A percentile compares a stretch with the other conserved stretches of the same genome.
phyloP scores from a whole-genome alignment of 2,329 filamentous ascomycete species.

The Colletotrichum tropicale region DNA sequence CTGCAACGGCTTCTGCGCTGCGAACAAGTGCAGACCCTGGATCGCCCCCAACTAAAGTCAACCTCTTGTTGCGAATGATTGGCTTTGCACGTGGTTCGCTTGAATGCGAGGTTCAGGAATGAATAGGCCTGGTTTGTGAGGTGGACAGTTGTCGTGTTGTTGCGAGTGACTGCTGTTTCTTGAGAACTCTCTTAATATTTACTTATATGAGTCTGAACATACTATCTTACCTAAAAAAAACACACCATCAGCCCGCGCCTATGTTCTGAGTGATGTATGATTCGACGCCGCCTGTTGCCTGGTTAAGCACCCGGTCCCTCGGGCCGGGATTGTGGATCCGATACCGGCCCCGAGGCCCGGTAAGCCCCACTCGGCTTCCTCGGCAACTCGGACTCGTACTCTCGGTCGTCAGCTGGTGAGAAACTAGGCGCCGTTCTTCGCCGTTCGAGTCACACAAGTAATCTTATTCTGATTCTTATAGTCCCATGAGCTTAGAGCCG shows the following conservation, averaged over 20 bases:
- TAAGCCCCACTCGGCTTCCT: background rate
- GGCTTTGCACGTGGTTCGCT: background rate
- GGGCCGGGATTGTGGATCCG: background rate
- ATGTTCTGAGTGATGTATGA: background rate
- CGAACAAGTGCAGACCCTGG: constrained; percentile 45
- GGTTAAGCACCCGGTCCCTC: background rate
- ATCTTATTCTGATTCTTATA: background rate
- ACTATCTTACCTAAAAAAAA: background rate
- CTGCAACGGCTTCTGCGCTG: constrained; percentile 49
- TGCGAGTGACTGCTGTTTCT: background rate
- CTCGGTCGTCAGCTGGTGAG: background rate
- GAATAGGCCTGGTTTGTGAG: background rate
- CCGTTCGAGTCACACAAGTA: background rate
- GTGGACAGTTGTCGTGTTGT: background rate
- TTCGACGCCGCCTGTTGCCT: background rate
- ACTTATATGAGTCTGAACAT: background rate
- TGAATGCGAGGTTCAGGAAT: background rate
- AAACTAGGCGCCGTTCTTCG: background rate
- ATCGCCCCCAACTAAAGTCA: background rate
- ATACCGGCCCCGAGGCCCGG: background rate
- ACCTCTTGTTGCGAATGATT: rapidly evolving
- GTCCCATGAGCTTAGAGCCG: background rate
- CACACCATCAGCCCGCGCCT: too few species aligned
- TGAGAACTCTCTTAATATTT: background rate
- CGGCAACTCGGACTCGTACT: background rate